Conservation (phyloP, 2,329 filamentous ascomycete genomes). For the Cladosporium sp. region DNA sequence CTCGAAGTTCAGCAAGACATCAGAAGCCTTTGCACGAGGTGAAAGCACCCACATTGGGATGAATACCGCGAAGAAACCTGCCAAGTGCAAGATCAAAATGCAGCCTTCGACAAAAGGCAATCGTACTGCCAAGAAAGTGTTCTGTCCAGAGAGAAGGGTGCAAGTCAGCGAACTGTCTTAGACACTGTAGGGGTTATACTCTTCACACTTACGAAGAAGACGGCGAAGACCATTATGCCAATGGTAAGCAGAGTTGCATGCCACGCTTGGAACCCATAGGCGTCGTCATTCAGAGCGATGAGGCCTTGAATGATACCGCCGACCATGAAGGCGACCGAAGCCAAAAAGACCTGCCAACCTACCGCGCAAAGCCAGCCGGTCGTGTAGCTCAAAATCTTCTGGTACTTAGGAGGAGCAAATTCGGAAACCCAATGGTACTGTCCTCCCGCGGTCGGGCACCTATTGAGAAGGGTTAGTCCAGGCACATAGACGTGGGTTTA, state of each 20-base stretch:
- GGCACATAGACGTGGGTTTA: neutral
- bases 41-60: conserved; percentile 26
- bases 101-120: conserved; percentile 27
- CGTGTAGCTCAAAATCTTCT: conserved; percentile 24
- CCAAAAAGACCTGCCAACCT: conserved; percentile 41
- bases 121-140: conserved; percentile 24
- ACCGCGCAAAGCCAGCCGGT: conserved; percentile 26
- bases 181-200: too few species aligned
- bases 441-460: conserved; percentile 19
- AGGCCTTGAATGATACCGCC: conserved; percentile 39
- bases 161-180: too few species aligned
- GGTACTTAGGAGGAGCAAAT: conserved; percentile 23
- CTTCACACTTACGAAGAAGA: too few species aligned
- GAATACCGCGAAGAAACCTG: conserved; percentile 33
- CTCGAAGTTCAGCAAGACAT: conserved; percentile 19
- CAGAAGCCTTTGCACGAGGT: conserved; percentile 16
- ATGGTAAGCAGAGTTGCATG: conserved; percentile 41
- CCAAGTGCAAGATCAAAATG: conserved; percentile 26
- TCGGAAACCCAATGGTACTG: conserved; percentile 25
- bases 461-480: neutral
- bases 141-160: too few species aligned
- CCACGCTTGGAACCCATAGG: conserved; percentile 34
- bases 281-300: conserved; percentile 39
- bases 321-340: conserved; percentile 40
- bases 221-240: conserved; percentile 19